Evolutionary conservation across 106 monocot species (phyloP).

Genomic region (Apostasia shenzhenica): DNA sequence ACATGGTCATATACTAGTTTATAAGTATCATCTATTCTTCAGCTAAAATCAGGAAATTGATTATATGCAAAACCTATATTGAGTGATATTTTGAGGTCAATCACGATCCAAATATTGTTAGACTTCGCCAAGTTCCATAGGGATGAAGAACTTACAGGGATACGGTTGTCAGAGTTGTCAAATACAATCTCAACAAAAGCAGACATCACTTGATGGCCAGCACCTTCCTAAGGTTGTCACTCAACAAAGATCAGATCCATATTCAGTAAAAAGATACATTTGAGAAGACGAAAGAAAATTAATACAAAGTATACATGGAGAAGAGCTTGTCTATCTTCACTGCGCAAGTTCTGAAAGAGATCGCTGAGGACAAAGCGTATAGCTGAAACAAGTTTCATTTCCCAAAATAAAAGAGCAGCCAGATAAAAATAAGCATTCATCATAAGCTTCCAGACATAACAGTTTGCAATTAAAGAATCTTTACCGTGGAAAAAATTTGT

Average conservation of each 20-base stretch:
- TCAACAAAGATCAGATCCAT: background rate
- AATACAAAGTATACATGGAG: slow-evolving; percentile 65
- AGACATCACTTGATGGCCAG: slow-evolving; percentile 89
- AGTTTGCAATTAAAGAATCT: background rate
- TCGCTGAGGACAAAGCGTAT: slow-evolving; percentile 98
- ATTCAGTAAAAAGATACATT: background rate
- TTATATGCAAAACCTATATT: too few relatives aligned
- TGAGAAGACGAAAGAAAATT: background rate
- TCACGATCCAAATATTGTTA: too few relatives aligned
- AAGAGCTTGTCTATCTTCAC: slow-evolving; percentile 86
- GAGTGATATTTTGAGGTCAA: too few relatives aligned
- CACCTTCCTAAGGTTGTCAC: slow-evolving; percentile 62
- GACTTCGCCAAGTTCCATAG: too few relatives aligned
- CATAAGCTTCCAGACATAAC: background rate
- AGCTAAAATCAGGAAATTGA: too few relatives aligned
- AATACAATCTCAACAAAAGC: slow-evolving; percentile 99
- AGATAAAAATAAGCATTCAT: slow-evolving; percentile 1
- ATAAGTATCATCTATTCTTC: too few relatives aligned
- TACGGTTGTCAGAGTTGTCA: slow-evolving; percentile 95
- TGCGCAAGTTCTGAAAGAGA: slow-evolving; percentile 86
- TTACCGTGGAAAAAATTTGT: slow-evolving; percentile 99
- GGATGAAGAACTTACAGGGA: slow-evolving; percentile 55
- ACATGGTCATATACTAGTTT: too few relatives aligned
- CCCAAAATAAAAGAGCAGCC: slow-evolving; percentile 2
- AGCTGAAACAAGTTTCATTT: slow-evolving; percentile 33